A percentile compares a stretch with the other conserved stretches of the same genome.
Conservation (phyloP, 306 rosid genomes). For the Abrus precatorius region DNA sequence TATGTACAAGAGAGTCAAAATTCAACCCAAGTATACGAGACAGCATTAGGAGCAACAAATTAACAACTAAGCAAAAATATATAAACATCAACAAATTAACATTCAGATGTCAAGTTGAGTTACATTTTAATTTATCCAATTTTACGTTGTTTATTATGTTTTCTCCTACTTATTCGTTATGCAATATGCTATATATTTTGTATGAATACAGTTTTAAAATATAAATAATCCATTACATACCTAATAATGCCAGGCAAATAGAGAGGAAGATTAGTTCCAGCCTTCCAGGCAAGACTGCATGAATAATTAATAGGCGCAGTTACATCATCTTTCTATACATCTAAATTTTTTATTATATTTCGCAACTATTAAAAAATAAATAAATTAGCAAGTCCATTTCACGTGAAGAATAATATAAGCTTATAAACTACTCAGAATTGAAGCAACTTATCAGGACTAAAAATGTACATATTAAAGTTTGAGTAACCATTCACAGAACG, state of each 20-base stretch:
- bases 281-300: neutral
- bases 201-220: neutral
- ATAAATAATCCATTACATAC: neutral
- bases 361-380: neutral
- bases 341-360: neutral
- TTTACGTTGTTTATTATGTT: neutral
- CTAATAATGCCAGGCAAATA: neutral
- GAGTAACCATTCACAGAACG: neutral
- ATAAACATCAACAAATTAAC: neutral
- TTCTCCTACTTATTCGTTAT: neutral
- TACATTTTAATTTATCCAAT: neutral
- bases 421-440: neutral
- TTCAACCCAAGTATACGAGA: neutral
- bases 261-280: neutral
- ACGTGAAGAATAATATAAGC: neutral
- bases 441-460: neutral
- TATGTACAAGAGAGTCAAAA: constrained; percentile 39
- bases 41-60: neutral
- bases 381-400: neutral
- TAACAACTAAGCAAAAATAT: constrained; percentile 22
- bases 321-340: neutral
- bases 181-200: neutral
- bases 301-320: neutral
- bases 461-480: neutral
- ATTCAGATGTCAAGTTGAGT: neutral